Base-by-base conservation (phyloP, 2,329 filamentous ascomycete genomes). In the Thielaviopsis ethacetica region DNA sequence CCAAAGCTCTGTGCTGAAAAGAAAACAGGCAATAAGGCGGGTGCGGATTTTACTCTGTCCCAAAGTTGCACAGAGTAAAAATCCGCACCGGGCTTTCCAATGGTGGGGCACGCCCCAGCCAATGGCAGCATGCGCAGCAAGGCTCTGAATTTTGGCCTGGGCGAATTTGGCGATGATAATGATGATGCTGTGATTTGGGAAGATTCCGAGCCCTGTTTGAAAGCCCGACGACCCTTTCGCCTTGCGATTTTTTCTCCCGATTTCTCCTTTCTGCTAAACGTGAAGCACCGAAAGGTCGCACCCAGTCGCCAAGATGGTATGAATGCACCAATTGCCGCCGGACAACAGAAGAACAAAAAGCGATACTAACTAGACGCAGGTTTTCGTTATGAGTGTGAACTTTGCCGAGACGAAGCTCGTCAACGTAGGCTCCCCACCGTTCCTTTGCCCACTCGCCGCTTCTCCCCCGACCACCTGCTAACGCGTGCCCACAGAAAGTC, bases 401-500 rank as follows among this genome's bases (percentile, higher is more conserved):
- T 96, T 97, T 76, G 75, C 81, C 66, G 91, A 95, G 74, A 74
- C 76, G 67, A 84, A 85, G 71, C 81, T 96, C 68, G 85, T 97
- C 70, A 86, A 86, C 77, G 89, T 88, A 82, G 70, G 73, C 61
- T 49, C 13, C 13, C 13, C 13, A 44, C 38, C 13, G 10, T 3
- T 10, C n/a, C 49, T 53, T n/a, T n/a, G 19, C 44, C 49, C 3
- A 12, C 41, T 2, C 49, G 12, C 19, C 27, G 24, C 22, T n/a
- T 57, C 56, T 61, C 56, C 56, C 22, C 56, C 22, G 49, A 30
- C 13, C 19, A 13, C 49, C 38, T n/a, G 26, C 59, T 19, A 24
- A 13, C 24, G 6, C 22, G 30, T 51, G 17, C 47, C 51, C 59
- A 57, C 63, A 82, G 85, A 84, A 82, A 77, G 83, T 81, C 54